Evolutionary conservation across 2,329 filamentous ascomycete species (phyloP), one percentile per base, ranked within the genome.

Genomic region (Colletotrichum sp.): DNA sequence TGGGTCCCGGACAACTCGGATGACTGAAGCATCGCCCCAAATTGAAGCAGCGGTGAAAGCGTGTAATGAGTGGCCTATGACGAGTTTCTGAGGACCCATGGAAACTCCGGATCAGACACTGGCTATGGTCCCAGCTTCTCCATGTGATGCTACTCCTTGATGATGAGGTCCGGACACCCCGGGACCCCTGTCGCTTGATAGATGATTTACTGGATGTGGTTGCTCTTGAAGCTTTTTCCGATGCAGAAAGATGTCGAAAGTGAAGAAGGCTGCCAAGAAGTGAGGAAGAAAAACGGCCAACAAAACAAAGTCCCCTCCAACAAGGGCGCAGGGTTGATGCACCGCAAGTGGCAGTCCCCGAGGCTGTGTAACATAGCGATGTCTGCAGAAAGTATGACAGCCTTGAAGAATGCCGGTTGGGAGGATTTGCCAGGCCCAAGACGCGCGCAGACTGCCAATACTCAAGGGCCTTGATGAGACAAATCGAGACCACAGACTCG

Each of bases 41-140:
- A n/a, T 28, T 30, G 34, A 69, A 75, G 28, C 70, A 73, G 73
- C 70, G 73, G 70, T 75, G 73, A 68, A 75, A 73, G 69, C 55
- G 61, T 57, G 27, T 32, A 48, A 44, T 52, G 60, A 63, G 34
- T 32, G 27, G 39, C 39, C 36, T 36, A 30, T 32, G 32, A 63
- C 16, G 28, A 32, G 32, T 34, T 55, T 8, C 13, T 27, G 39
- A 32, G 39, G 63, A 25, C 36, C 63, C 30, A 55, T 55, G 30
- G 30, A 22, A 16, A 25, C 68, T 30, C 59, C 55, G 63, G 72
- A 60, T 57, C 32, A 57, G 13, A 25, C 44, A 52, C 8, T 65
- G 36, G 32, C n/a, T 32, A 22, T 27, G 22, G 67, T 61, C 28
- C 59, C 39, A 68, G 63, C 55, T 68, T 63, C 27, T 44, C 19